A percentile compares a stretch with the other conserved stretches of the same genome.
These are phyloP conservation scores for Hymenoscyphus infarciens DNA, from an alignment of 2,329 filamentous ascomycete species.

Conservation along the genomic window DNA sequence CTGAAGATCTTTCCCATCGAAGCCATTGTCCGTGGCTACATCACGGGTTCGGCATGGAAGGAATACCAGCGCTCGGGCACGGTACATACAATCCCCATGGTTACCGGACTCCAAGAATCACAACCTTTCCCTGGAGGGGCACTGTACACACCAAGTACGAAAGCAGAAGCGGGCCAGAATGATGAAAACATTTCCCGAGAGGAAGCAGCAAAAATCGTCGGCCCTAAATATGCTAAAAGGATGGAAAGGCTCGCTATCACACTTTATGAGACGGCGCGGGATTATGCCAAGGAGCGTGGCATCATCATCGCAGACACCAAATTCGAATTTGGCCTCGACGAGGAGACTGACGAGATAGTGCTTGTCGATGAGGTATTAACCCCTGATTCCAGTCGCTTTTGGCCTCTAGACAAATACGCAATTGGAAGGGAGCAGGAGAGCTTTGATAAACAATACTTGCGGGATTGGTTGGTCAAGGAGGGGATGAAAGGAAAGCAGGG, in stretches of 20 bases:
- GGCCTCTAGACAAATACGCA: constrained; percentile 70
- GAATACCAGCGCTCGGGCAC: constrained; percentile 63
- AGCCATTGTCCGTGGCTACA: constrained; percentile 69
- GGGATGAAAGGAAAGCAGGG: constrained; percentile 73
- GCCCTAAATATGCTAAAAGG: constrained; percentile 53
- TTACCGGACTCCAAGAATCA: constrained; percentile 56
- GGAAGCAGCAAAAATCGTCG: constrained; percentile 45
- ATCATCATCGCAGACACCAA: constrained; percentile 74
- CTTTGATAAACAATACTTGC: constrained; percentile 83
- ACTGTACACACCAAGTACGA: constrained; percentile 66
- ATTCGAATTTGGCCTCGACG: constrained; percentile 67
- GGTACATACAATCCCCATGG: constrained; percentile 60
- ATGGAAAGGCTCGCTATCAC: constrained; percentile 57
- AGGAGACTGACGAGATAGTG: constrained; percentile 57
- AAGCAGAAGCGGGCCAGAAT: constrained; percentile 63
- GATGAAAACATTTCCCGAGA: constrained; percentile 68
- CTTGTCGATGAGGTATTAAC: constrained; percentile 72
- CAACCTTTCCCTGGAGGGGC: constrained; percentile 56
- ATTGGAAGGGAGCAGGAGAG: constrained; percentile 73
- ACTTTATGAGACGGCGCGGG: constrained; percentile 55
- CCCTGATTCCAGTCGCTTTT: constrained; percentile 82
- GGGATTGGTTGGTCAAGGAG: constrained; percentile 74
- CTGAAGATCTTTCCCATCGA: constrained; percentile 64
- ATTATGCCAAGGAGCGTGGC: constrained; percentile 53
- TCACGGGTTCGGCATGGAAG: constrained; percentile 64